These are phyloP conservation scores for Plantago coronopus DNA, from an alignment of 305 asterid genomes.

Conservation along the genomic window DNA sequence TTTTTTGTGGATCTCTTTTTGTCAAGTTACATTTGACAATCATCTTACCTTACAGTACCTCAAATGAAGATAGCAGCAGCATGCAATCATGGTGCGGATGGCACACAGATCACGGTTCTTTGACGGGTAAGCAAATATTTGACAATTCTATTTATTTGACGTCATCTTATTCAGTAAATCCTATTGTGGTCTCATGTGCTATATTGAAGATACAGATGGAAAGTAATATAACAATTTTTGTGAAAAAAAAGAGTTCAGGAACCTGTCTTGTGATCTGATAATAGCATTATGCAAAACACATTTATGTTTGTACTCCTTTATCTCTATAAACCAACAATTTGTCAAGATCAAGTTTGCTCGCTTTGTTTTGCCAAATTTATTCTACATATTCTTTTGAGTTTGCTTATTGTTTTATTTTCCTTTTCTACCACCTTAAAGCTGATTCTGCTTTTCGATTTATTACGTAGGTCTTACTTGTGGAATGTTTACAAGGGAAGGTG, in stretches of 20 bases:
- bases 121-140: slow-evolving; percentile 51
- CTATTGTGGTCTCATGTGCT: neutral
- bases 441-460: slow-evolving; percentile 21
- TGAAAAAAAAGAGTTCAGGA: too few species aligned
- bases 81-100: slow-evolving; percentile 96
- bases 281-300: too few species aligned
- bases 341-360: too few species aligned
- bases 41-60: slow-evolving; percentile 33
- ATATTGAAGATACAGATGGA: slow-evolving; percentile 2
- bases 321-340: too few species aligned
- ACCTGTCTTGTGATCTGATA: too few species aligned
- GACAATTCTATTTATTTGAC: neutral
- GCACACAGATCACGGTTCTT: slow-evolving; percentile 97
- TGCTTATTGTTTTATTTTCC: slow-evolving; percentile 11
- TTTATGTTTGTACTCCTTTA: too few species aligned
- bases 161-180: neutral
- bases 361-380: neutral
- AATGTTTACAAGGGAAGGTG: slow-evolving; percentile 58
- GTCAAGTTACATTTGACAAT: slow-evolving; percentile 17
- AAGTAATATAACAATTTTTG: neutral
- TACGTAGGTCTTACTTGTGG: slow-evolving; percentile 79
- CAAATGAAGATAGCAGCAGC: slow-evolving; percentile 38
- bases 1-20: too few species aligned
- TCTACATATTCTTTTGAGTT: neutral
- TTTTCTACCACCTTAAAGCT: slow-evolving; percentile 24